A percentile compares a stretch with the other conserved stretches of the same genome.
phyloP scores from a whole-genome alignment of 2,329 filamentous ascomycete species.

The Achaetomium macrosporum region DNA sequence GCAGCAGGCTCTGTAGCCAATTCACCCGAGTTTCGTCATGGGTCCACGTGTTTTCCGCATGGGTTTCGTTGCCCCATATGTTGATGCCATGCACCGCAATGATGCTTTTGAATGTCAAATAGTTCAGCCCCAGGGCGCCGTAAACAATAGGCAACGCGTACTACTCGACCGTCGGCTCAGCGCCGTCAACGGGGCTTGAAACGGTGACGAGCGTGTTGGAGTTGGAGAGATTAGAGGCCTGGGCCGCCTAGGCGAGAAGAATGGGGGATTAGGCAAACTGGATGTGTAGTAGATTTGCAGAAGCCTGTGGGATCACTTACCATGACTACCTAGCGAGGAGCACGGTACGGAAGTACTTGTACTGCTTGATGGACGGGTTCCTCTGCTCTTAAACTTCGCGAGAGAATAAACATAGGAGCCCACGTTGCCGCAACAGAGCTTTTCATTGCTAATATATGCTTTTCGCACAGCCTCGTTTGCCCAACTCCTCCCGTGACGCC shows the following conservation, averaged over 20 bases:
- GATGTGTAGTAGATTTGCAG: neutral
- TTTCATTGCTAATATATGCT: no score
- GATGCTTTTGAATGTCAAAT: neutral
- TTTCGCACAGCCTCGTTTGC: no score
- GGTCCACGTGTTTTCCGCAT: neutral
- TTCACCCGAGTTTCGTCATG: neutral
- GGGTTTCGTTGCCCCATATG: neutral
- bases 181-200: neutral
- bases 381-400: no score
- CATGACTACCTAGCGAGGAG: neutral
- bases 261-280: neutral
- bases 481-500: no score
- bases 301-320: neutral
- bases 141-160: neutral
- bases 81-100: neutral
- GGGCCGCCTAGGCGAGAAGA: neutral
- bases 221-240: neutral
- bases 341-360: no score
- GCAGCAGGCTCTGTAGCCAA: neutral
- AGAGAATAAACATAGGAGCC: no score
- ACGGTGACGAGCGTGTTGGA: neutral
- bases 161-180: neutral
- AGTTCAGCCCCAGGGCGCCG: neutral
- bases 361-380: no score
- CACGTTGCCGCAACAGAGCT: no score